Conservation (phyloP, 257 asterid species). For the Solanum lignicaule region DNA sequence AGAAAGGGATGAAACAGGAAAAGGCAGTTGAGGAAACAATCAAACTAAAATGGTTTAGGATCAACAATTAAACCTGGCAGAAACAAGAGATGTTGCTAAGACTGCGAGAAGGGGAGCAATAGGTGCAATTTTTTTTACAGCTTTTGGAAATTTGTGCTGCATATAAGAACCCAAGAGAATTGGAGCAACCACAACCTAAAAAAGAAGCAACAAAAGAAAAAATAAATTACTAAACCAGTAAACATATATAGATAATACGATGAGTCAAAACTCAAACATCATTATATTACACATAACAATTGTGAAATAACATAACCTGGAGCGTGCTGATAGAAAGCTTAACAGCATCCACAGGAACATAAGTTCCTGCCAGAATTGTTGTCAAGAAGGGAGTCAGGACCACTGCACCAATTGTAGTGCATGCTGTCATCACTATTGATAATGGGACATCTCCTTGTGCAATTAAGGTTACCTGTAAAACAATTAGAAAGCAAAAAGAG, state of each 20-base stretch:
- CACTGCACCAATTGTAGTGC: constrained; percentile 84
- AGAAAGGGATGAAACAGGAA: neutral
- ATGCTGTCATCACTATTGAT: constrained; percentile 80
- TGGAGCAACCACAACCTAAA: constrained; percentile 89
- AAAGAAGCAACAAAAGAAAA: neutral
- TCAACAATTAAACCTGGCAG: constrained; percentile 52
- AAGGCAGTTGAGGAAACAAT: neutral
- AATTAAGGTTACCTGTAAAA: constrained; percentile 80
- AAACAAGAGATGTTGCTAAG: constrained; percentile 60
- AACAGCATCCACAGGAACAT: constrained; percentile 64
- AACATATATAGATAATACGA: neutral
- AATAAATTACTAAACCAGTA: neutral
- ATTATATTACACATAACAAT: neutral
- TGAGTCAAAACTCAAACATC: neutral
- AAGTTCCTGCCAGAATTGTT: constrained; percentile 76
- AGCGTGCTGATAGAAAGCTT: constrained; percentile 83
- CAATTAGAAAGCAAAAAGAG: constrained; percentile 29
- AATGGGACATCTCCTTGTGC: constrained; percentile 89
- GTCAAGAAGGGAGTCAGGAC: constrained; percentile 74
- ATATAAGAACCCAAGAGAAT: constrained; percentile 68
- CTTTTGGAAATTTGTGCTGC: constrained; percentile 56
- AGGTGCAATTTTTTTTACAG: constrained; percentile 46
- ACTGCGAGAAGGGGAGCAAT: constrained; percentile 81
- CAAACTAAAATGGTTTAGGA: neutral
- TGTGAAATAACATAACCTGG: constrained; percentile 39